Evolutionary conservation across 352 stramenopile genomes (phyloP).

Genomic region (Phytophthora kernoviae): DNA sequence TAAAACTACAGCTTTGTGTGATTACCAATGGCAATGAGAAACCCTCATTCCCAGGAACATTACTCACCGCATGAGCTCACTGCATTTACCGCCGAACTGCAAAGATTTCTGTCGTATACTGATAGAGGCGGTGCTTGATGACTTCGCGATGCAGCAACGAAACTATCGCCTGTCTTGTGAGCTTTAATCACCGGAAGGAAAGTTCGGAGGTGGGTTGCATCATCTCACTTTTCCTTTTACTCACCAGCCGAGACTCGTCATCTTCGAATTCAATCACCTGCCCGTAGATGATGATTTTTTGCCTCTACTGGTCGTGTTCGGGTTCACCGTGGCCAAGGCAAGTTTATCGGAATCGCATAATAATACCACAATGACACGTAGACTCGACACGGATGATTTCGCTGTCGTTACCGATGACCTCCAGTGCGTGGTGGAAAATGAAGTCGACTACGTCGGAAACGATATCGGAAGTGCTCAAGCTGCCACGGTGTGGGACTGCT

Average conservation of each 20-base stretch:
- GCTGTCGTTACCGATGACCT: conserved; percentile 18
- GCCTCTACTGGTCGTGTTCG: background rate
- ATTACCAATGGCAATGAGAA: too few species aligned
- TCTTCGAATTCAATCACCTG: background rate
- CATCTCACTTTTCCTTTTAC: background rate
- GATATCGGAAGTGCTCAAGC: conserved; percentile 28
- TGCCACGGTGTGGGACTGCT: conserved; percentile 25
- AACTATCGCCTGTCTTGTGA: background rate
- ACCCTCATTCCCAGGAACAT: too few species aligned
- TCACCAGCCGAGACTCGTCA: background rate
- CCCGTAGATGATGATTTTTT: background rate
- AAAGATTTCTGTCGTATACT: background rate
- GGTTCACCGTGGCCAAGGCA: background rate
- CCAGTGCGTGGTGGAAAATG: conserved; percentile 26
- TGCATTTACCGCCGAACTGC: too few species aligned
- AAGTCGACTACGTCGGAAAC: conserved; percentile 39
- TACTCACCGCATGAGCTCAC: too few species aligned
- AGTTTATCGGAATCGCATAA: background rate
- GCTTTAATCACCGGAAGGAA: background rate
- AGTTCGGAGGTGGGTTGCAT: background rate
- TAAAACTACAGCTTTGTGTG: too few species aligned
- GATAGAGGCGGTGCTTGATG: background rate
- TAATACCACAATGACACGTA: conserved; percentile 4
- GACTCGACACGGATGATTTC: conserved; percentile 16
- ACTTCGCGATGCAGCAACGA: background rate